Conservation (phyloP, 495 filamentous ascomycete species). For the Penicillium daleae region DNA sequence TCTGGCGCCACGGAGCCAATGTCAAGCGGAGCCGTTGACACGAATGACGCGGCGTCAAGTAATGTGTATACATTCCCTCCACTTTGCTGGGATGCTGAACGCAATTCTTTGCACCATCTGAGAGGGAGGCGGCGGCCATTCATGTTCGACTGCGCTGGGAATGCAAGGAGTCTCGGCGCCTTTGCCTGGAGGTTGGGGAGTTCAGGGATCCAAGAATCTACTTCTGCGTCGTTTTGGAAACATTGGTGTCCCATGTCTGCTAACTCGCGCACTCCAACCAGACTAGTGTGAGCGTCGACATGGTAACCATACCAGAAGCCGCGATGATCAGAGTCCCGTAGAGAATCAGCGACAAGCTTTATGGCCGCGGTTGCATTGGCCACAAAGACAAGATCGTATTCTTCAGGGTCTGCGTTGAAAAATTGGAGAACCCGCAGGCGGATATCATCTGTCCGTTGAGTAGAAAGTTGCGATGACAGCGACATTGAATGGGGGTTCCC, state of each 20-base stretch:
- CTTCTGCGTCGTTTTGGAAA: constrained; percentile 65
- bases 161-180: constrained; percentile 67
- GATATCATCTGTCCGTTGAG: constrained; percentile 72
- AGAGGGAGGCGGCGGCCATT: constrained; percentile 79
- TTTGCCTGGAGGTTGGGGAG: constrained; percentile 26
- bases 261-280: constrained; percentile 81
- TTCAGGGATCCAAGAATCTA: constrained; percentile 68
- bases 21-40: constrained; percentile 76
- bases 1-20: constrained; percentile 75
- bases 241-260: constrained; percentile 63
- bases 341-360: constrained; percentile 79
- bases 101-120: constrained; percentile 65
- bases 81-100: constrained; percentile 29
- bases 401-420: constrained; percentile 80
- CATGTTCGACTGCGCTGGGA: constrained; percentile 92
- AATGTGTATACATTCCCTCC: constrained; percentile 61
- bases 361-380: constrained; percentile 91
- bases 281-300: constrained; percentile 82
- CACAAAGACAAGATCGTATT: constrained; percentile 90
- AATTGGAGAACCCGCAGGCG: constrained; percentile 73
- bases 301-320: constrained; percentile 88
- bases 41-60: constrained; percentile 87
- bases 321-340: constrained; percentile 59
- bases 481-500: constrained; percentile 94
- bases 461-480: constrained; percentile 75